Conservation (phyloP, 2,329 filamentous ascomycete genomes). For the Sclerotiophoma versabilis region DNA sequence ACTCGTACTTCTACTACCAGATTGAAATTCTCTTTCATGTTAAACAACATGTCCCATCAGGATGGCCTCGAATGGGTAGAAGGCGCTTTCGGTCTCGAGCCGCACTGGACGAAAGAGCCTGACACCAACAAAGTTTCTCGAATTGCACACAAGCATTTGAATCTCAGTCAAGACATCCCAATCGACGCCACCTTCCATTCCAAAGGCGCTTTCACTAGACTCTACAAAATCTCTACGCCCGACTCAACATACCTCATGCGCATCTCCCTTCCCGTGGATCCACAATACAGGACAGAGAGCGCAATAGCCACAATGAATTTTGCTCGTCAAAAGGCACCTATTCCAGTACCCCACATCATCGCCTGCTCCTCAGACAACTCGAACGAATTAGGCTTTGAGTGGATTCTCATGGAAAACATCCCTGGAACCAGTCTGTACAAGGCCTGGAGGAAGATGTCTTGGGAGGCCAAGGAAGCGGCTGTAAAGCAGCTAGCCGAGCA, state of each 20-base stretch:
- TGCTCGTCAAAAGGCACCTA: slow-evolving; percentile 20
- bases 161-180: not conserved
- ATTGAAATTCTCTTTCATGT: not conserved
- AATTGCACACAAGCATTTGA: slow-evolving; percentile 4
- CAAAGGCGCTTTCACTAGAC: slow-evolving; percentile 21
- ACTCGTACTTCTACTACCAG: not conserved
- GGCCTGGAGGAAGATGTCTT: slow-evolving; percentile 10
- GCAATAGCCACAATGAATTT: slow-evolving; percentile 31
- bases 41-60: not conserved
- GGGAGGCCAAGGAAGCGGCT: slow-evolving; percentile 4
- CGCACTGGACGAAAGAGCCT: slow-evolving; percentile 18
- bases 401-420: slow-evolving; percentile 9
- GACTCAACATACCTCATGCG: slow-evolving; percentile 36
- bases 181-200: slow-evolving; percentile 14
- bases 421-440: slow-evolving; percentile 2
- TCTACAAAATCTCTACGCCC: slow-evolving; percentile 10
- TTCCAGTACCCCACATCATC: slow-evolving; percentile 6
- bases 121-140: slow-evolving; percentile 4
- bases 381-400: slow-evolving; percentile 16
- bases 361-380: not conserved
- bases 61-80: slow-evolving; percentile 1
- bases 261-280: slow-evolving; percentile 27
- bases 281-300: slow-evolving; percentile 25
- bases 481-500: not conserved
- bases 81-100: slow-evolving; percentile 4